Conservation (phyloP, 208 protist species). For the Trypanosoma cruzi region DNA sequence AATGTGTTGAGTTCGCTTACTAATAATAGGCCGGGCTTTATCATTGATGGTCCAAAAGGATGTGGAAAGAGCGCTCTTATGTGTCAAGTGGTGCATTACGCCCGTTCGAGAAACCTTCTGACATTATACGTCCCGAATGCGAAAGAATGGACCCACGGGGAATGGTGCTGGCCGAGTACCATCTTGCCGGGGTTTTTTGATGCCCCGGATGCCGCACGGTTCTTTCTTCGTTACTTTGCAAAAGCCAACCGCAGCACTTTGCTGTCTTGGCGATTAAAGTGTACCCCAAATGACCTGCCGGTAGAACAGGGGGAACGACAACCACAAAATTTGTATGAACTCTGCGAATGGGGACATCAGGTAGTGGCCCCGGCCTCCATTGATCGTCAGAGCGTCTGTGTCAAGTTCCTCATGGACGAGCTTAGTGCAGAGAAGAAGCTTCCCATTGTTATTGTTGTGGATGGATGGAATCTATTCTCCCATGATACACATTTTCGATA, state of each 20-base stretch:
- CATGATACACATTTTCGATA: constrained; percentile 93
- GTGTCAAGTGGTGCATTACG: constrained; percentile 88
- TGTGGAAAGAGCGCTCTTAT: constrained; percentile 90
- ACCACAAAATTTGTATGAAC: constrained; percentile 71
- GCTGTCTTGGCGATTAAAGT: constrained; percentile 62
- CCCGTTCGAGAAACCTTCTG: constrained; percentile 64
- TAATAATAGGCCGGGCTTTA: constrained; percentile 74
- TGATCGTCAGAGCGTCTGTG: constrained; percentile 86
- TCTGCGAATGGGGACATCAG: constrained; percentile 86
- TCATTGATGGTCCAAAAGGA: constrained; percentile 87
- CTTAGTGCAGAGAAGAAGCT: constrained; percentile 78
- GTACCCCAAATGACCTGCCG: constrained; percentile 83
- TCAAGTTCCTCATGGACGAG: constrained; percentile 93
- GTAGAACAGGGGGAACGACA: constrained; percentile 77
- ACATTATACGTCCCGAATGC: constrained; percentile 90
- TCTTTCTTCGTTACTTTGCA: constrained; percentile 84
- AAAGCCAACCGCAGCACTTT: constrained; percentile 60
- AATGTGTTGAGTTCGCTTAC: constrained; percentile 59
- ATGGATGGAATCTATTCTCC: constrained; percentile 91
- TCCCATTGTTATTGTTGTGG: constrained; percentile 88
- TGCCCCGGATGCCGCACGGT: constrained; percentile 80
- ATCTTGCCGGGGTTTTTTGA: constrained; percentile 93
- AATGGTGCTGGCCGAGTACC: constrained; percentile 92
- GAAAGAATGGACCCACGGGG: constrained; percentile 88
- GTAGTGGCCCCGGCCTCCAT: constrained; percentile 83